A percentile compares a stretch with the other conserved stretches of the same genome.
phyloP scores from a whole-genome alignment of 345 rosid genomes.

The Pelargonium nanum region DNA sequence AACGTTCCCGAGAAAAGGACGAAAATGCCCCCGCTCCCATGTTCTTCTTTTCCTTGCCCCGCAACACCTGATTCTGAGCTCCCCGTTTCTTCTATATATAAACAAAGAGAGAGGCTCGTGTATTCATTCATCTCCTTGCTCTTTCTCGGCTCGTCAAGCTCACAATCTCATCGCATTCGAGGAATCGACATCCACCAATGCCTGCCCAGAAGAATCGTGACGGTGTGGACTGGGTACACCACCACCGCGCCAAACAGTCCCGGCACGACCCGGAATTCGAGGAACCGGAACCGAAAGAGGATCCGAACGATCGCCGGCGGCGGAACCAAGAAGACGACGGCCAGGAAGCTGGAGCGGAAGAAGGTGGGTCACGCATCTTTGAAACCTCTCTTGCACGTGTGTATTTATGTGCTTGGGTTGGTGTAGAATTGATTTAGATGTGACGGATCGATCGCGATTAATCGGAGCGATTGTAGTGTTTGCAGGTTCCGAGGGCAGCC shows the following conservation, averaged over 20 bases:
- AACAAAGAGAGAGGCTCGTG: too few species aligned
- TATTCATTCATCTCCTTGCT: background rate
- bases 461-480: slow-evolving; percentile 8
- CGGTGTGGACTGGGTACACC: slow-evolving; percentile 19
- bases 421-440: slow-evolving; percentile 11
- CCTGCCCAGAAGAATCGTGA: slow-evolving; percentile 61
- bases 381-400: too few species aligned
- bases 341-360: slow-evolving; percentile 22
- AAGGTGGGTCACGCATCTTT: slow-evolving; percentile 19
- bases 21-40: too few species aligned
- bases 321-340: slow-evolving; percentile 14
- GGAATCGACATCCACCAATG: slow-evolving; percentile 30
- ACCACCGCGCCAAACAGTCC: slow-evolving; percentile 22
- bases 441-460: slow-evolving; percentile 16
- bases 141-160: background rate
- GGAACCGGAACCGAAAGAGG: slow-evolving; percentile 11
- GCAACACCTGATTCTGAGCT: too few species aligned
- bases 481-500: slow-evolving; percentile 50
- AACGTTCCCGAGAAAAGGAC: too few species aligned
- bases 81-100: too few species aligned
- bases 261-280: slow-evolving; percentile 16
- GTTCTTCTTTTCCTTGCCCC: too few species aligned
- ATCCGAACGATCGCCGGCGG: background rate
- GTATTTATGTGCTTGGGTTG: slow-evolving; percentile 6
- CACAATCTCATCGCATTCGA: background rate